Evolutionary conservation across 2,329 filamentous ascomycete species (phyloP), one percentile per base, ranked within the genome.

Genomic region (Chrysoporthe deuterocubensis): DNA sequence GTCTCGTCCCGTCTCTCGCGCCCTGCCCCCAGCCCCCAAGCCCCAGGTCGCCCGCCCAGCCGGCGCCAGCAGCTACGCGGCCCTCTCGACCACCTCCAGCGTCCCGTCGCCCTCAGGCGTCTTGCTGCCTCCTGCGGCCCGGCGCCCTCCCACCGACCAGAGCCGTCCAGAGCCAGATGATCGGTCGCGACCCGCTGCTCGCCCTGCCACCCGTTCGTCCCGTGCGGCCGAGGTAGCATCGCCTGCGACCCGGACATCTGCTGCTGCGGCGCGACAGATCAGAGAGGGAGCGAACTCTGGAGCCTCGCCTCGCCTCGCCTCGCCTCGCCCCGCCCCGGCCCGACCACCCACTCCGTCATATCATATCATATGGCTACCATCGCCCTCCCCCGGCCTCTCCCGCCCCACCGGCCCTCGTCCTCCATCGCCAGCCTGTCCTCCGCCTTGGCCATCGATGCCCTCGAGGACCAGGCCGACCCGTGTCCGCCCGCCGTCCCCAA

Each of bases 401-500:
- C 74, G 7, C 72, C 75, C 16, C 77, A 78, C 67, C 74, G 75
- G 67, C 73, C 76, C 69, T 74, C 78, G 67, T 73, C 76, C 69
- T 73, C 78, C 69, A 71, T 76, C 67, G 69, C 73, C 62, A 73
- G 77, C 42, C 68, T 74, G 46, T 72, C 77, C 40, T 72, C 79
- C 1, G 71, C 77, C 46, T 71, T 79, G 62, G 75, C 78, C 52
- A 72, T 77, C 65, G 79, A 82, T 18, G 77, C 77, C 48, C 76
- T 79, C 70, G 76, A 76, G 58, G 74, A 73, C 66, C 78, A 78
- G 67, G 59, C 72, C 62, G 69, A 76, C n/a, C 74, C 74, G 62
- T 75, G 75, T 56, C 74, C 75, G 40, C 65, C 70, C 1, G 75
- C 91, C 7, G 84, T 96, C 34, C 93, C 94, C 11, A 97, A 97